Evolutionary conservation across 306 rosid genomes (phyloP).

Genomic region (Prunus dulcis): DNA sequence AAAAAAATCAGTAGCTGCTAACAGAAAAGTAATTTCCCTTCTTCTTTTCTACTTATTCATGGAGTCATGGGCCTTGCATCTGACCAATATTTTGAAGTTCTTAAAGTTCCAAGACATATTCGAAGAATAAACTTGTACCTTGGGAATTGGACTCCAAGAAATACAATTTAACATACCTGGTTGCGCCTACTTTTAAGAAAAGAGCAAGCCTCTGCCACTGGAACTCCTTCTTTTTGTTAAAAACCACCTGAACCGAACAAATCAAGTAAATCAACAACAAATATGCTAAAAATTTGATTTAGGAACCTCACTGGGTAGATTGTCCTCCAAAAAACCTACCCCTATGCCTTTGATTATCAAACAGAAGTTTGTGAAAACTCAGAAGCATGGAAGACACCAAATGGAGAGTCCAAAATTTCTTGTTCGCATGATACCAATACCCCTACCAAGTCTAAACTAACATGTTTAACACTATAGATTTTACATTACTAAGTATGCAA

Average conservation of each 20-base stretch:
- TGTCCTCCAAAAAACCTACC: background rate
- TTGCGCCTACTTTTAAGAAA: conserved; percentile 77
- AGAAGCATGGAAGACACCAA: conserved; percentile 5
- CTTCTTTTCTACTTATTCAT: background rate
- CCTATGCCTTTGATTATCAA: background rate
- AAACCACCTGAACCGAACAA: conserved; percentile 58
- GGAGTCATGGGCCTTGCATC: background rate
- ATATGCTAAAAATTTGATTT: background rate
- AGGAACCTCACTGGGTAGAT: background rate
- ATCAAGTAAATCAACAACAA: conserved; percentile 1
- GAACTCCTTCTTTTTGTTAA: conserved; percentile 76
- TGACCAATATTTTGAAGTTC: background rate
- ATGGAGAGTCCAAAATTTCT: background rate
- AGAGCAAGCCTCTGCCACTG: conserved; percentile 84
- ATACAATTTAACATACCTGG: conserved; percentile 51
- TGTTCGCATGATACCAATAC: background rate
- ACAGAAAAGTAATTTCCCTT: background rate
- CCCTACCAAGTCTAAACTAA: conserved; percentile 7
- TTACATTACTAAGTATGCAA: background rate
- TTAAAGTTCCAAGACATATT: background rate
- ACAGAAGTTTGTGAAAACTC: background rate
- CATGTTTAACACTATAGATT: background rate
- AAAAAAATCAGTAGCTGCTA: background rate
- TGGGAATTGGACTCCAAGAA: background rate
- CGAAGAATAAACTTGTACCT: background rate